Base-by-base conservation (phyloP, 495 filamentous ascomycete genomes). In the Hypoxylon trugodes region DNA sequence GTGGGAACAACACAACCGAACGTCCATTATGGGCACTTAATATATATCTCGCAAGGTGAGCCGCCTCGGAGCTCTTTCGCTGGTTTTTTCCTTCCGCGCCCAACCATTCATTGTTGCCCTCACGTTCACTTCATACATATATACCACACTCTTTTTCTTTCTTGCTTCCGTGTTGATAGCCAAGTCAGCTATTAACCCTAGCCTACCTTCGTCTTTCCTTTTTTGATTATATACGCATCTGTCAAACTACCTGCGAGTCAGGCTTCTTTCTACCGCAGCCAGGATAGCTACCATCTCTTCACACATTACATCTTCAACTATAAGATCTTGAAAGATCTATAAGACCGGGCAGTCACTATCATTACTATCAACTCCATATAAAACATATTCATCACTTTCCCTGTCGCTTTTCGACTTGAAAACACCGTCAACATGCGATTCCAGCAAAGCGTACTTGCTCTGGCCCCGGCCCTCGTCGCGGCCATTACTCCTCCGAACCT, bases 361-460 rank as follows among this genome's bases (percentile, higher is more conserved):
- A 40, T 59, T 54, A 48, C 24, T n/a, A n/a, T n/a, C 15, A 37
- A 40, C 28, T 13, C 42, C 6, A 52, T 40, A 57, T 35, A 38
- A 52, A 19, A 16, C 52, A 46, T 43, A 46, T 22, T 13, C 30
- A n/a, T 7, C 30, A 16, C 32, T 46, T 49, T 8, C n/a, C n/a
- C 38, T 61, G 25, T 58, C 41, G 26, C 35, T 66, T n/a, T 35
- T 30, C 57, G 22, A 52, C 36, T 26, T 36, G 4, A 22, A 46
- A 13, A n/a, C n/a, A n/a, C 37, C 37, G 33, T 49, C 61, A 75
- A 68, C 45, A 75, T 75, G 73, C 66, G 61, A 22, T 70, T 75
- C 52, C 61, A 66, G 28, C 52, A 61, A 16, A 63, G 61, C 65
- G 30, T 62, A 35, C 40, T 42, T 54, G 46, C 59, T 65, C 43